Conservation (phyloP, 441 rosid species). For the Adansonia madagascariensis region DNA sequence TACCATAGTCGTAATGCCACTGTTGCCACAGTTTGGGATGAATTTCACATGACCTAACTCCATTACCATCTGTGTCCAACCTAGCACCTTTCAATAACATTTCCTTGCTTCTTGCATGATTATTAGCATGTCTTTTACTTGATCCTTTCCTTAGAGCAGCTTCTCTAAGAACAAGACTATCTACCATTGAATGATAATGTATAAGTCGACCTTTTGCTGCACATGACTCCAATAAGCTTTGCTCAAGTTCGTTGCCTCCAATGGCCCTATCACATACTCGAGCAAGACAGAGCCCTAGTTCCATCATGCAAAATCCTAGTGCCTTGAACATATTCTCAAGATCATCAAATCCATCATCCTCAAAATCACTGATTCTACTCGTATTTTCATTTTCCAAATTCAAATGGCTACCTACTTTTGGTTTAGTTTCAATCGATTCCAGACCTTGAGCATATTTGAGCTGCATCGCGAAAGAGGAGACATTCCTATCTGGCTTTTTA, state of each 20-base stretch:
- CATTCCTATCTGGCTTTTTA: conserved; percentile 76
- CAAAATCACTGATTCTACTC: conserved; percentile 22
- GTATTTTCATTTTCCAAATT: not conserved
- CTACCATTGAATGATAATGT: conserved; percentile 76
- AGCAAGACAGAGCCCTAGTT: conserved; percentile 69
- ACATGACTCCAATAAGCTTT: conserved; percentile 66
- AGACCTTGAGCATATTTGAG: conserved; percentile 47
- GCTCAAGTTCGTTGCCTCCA: conserved; percentile 70
- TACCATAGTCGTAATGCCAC: conserved; percentile 94
- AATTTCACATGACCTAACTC: conserved; percentile 31
- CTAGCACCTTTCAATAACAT: conserved; percentile 24
- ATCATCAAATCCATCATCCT: conserved; percentile 47
- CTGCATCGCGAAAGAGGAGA: conserved; percentile 85
- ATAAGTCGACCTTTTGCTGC: conserved; percentile 84
- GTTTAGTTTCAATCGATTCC: conserved; percentile 32
- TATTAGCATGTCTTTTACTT: conserved; percentile 27
- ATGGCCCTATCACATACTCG: conserved; percentile 69
- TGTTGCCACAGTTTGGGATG: conserved; percentile 73
- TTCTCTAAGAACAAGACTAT: conserved; percentile 46
- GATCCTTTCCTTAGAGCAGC: conserved; percentile 38
- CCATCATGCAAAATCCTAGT: conserved; percentile 79
- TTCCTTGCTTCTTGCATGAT: conserved; percentile 28
- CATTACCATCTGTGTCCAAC: conserved; percentile 30
- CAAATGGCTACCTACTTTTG: conserved; percentile 8
- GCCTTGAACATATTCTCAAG: conserved; percentile 58